Base-by-base conservation (phyloP, 1,139 yeast genomes). In the Yarrowia galli region DNA sequence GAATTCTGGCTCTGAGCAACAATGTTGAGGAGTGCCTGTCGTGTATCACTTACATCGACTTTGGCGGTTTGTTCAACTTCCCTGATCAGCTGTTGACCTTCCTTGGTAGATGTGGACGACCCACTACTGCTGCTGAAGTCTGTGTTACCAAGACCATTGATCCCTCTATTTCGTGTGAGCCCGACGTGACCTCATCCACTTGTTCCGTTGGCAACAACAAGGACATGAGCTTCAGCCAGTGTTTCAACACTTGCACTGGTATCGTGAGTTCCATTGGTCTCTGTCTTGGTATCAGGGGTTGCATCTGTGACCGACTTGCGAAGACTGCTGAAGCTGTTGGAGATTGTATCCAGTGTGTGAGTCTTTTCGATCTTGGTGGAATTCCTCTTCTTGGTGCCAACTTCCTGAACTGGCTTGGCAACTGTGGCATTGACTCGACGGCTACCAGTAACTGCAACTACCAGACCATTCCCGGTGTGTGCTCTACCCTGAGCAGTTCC, bases 391-490 rank as follows among this genome's bases (percentile, higher is more conserved):
- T 54, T 20, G 61, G 35, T 5, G 61, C 61, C 46, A 54, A 54
- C 61, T 54, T 54, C 61, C 22, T 54, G 6, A 54, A 54, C 61
- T 54, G 61, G 61, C 13, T 54, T 7, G 61, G 61, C 1, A 6
- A 22, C 9, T 54, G 61, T 54, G 46, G 46, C 16, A 32, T 54
- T 15, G 12, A 38, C 35, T 18, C 35, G 3, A 15, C 16, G 8
- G 28, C 64, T 10, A 16, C 40, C 3, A 7, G 10, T 7, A 10
- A 28, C 20, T 58, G 51, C 10, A 5, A 10, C 10, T 45, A 42
- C 42, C 51, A 28, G 38, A 58, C 64, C 32, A 58, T 58, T 15
- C 2, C 64, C 13, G 64, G 64, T 9, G 42, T 18, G 28, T 58
- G 64, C 15, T 18, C 15, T 16, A 58, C 64, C 28, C 16, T 25